A percentile compares a stretch with the other conserved stretches of the same genome.
Conservation (phyloP, 345 rosid genomes). For the Excoecaria agallocha region DNA sequence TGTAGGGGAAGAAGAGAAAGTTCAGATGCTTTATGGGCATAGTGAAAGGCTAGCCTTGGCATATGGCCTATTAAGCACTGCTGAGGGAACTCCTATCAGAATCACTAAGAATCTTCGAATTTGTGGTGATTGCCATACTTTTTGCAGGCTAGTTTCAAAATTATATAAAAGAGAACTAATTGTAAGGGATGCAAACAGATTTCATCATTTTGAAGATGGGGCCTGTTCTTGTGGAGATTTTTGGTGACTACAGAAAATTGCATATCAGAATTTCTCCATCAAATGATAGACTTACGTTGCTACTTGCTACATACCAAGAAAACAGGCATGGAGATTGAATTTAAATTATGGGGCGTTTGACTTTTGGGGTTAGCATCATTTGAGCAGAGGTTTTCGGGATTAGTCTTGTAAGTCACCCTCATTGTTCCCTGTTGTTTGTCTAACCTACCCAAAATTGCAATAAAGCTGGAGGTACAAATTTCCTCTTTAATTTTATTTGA, state of each 20-base stretch:
- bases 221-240: conserved; percentile 79
- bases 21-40: conserved; percentile 64
- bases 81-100: conserved; percentile 45
- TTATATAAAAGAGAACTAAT: conserved; percentile 48
- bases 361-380: neutral
- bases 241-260: conserved; percentile 44
- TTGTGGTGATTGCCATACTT: conserved; percentile 80
- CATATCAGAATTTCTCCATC: neutral
- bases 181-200: conserved; percentile 82
- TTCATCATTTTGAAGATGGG: conserved; percentile 81
- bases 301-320: neutral
- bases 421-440: no score
- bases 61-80: conserved; percentile 53
- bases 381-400: neutral
- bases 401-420: neutral
- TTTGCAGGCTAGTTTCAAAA: conserved; percentile 72
- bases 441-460: no score
- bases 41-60: conserved; percentile 85
- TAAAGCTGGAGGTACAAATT: no score
- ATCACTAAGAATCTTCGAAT: conserved; percentile 72
- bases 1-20: conserved; percentile 61
- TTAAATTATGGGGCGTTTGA: neutral
- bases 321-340: neutral
- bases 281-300: no score
- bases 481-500: no score